Percentiles rank a stretch among this genome's conserved stretches.
phyloP scores from a whole-genome alignment of 441 rosid species.

The Sinapis alba region DNA sequence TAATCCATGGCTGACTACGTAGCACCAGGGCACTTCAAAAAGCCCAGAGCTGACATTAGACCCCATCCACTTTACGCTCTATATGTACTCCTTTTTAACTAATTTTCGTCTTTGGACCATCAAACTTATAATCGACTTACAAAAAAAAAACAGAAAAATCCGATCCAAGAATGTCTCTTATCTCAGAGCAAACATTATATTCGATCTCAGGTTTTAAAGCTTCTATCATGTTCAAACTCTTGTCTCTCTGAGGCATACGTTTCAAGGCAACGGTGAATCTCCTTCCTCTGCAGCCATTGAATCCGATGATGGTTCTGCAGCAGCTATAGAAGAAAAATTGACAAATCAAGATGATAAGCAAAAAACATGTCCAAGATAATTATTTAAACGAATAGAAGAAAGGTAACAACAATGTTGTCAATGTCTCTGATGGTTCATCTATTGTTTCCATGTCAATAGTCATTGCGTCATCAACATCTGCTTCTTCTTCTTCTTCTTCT shows the following conservation, averaged over 20 bases:
- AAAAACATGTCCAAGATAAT: conserved; percentile 18
- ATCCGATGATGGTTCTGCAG: conserved; percentile 15
- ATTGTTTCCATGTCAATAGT: conserved; percentile 73
- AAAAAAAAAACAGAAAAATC: background rate
- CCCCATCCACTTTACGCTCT: background rate
- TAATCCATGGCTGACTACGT: too few species aligned
- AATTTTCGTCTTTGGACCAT: background rate
- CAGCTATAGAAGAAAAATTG: conserved; percentile 14
- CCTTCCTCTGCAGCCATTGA: conserved; percentile 31
- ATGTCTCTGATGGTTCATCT: conserved; percentile 60
- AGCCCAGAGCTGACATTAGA: background rate
- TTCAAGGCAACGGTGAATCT: conserved; percentile 24
- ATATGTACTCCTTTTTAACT: background rate
- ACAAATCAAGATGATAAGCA: background rate
- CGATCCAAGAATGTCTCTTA: conserved; percentile 8
- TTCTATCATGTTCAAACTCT: conserved; percentile 25
- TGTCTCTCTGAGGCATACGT: background rate
- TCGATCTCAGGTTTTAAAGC: conserved; percentile 9
- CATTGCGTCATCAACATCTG: conserved; percentile 66
- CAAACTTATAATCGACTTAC: background rate
- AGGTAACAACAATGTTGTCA: background rate
- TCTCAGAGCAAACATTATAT: conserved; percentile 12
- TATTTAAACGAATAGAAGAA: background rate
- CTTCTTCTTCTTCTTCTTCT: conserved; percentile 48
- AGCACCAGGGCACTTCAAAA: background rate